These are phyloP conservation scores for Linum lewisii DNA, from an alignment of 345 rosid species.

Conservation along the genomic window DNA sequence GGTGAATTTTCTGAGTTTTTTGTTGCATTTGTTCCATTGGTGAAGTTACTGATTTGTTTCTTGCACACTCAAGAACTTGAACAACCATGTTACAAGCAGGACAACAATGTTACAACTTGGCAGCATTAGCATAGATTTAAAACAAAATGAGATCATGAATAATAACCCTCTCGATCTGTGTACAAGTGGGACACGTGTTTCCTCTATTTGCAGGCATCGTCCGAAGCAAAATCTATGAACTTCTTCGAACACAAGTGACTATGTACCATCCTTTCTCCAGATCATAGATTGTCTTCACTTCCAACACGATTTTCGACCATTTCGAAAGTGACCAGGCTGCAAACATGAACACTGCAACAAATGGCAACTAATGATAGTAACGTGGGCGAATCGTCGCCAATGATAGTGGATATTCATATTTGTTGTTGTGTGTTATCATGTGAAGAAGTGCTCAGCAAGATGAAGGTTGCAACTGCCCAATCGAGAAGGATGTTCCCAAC, in stretches of 20 bases:
- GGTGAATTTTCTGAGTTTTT: too few relatives aligned
- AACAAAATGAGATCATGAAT: too few relatives aligned
- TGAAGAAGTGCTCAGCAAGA: slow-evolving; percentile 40
- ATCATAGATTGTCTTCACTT: slow-evolving; percentile 70
- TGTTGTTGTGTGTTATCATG: slow-evolving; percentile 18
- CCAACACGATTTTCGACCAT: slow-evolving; percentile 78
- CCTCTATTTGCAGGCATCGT: background rate
- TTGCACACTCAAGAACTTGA: too few relatives aligned
- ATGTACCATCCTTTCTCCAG: slow-evolving; percentile 88
- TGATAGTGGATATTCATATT: slow-evolving; percentile 36
- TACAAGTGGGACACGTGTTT: background rate
- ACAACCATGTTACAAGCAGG: too few relatives aligned
- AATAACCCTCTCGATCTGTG: background rate
- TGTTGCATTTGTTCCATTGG: too few relatives aligned
- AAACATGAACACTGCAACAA: slow-evolving; percentile 33
- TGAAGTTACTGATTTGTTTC: too few relatives aligned
- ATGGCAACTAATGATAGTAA: slow-evolving; percentile 35
- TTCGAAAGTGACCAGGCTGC: slow-evolving; percentile 50
- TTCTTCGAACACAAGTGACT: slow-evolving; percentile 52
- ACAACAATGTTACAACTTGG: too few relatives aligned
- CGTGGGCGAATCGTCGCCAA: slow-evolving; percentile 40
- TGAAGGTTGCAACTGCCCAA: slow-evolving; percentile 93
- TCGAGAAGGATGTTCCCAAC: slow-evolving; percentile 73
- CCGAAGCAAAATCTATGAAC: slow-evolving; percentile 14
- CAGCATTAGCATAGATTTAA: too few relatives aligned